Evolutionary conservation across 768 basidiomycete genomes (phyloP), one percentile per base, ranked within the genome.

Genomic region (Mycena venus): DNA sequence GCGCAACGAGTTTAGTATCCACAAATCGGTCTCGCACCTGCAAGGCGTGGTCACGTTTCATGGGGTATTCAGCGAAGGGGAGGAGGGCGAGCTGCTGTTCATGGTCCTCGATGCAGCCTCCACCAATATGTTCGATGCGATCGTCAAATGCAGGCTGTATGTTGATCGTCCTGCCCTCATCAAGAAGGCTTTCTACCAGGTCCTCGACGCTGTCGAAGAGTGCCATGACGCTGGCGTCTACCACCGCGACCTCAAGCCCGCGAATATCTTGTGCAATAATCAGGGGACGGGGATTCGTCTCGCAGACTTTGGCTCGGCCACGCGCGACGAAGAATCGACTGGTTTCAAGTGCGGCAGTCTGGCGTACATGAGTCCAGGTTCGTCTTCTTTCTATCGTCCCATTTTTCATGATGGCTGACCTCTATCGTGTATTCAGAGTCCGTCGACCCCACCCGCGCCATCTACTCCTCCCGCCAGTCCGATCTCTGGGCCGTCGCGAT

Each of bases 311-410:
- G 66, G 66, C 0, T 1, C 21, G 49, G 65, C 66, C 8, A 73
- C 66, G 38, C 27, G n/a, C 2, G 32, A 61, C 17, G 23, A 32
- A 0, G 36, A 58, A 42, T 38, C 62, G 0, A 19, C 12, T 4
- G 21, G 9, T 2, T 56, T 64, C 11, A 15, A 15, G 21, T 29
- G 23, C 9, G 71, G 64, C 0, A 60, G 27, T 32, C 19, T 19
- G 5, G 4, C 21, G 1, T 72, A 59, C n/a, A 56, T 62, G 44
- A 63, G 72, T 17, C 65, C 65, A 21, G 65, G 65, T 68, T n/a
- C 23, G 72, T 68, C 17, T 17, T 40, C n/a, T 14, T 42, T 38
- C 53, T 32, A 21, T 15, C 25, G 21, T 55, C 29, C 21, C 2
- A 9, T 10, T 12, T 12, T 12, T 19, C 25, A 5, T 15, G 49